Evolutionary conservation across 2,329 filamentous ascomycete genomes (phyloP), one percentile per base, ranked within the genome.

Genomic region (Monilinia fructigena): DNA sequence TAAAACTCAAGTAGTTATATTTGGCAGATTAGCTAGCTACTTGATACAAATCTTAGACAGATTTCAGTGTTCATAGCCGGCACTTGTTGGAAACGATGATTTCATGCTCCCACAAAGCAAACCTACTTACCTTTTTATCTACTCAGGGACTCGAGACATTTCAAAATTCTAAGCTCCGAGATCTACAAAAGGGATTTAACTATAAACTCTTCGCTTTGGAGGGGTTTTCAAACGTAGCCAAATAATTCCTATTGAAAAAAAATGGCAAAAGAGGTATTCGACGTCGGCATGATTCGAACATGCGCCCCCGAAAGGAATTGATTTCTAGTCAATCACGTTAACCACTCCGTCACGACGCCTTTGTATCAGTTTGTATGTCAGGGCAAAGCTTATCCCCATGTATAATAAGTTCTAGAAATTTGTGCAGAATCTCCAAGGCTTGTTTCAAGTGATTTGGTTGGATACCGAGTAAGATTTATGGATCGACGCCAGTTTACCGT

Each of bases 301-400:
- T 59, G 55, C 55, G 55, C 55, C 40, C 40, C 40, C 40, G 55
- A 59, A 60, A 50, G 42, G 42, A 50, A 60, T 48, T 50, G 56
- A 60, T 60, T 35, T 60, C 56, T 60, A 60, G 56, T 60, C 45
- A 60, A 60, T 60, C 56, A 48, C 42, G 56, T 48, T 59, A 48
- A 59, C 26, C 40, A 48, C 40, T 59, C 42, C 40, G 40, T 59
- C 58, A 60, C 58, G 58, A 50, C 58, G 58, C 58, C 58, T 2
- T 4, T 38, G 0, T 20, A 26, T 50, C 4, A 26, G 0, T 20
- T 7, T 38, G 18, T 45, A 60, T 60, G 0, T 0, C 3, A 0
- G 1, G 0, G 0, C 0, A 0, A 0, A 0, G 1, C 2, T 35
- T 23, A 12, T 23, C 2, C 20, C 3, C 6, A 26, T 1, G 7